Evolutionary conservation across 106 monocot species (phyloP).

Genomic region (Dendrobium chrysotoxum): DNA sequence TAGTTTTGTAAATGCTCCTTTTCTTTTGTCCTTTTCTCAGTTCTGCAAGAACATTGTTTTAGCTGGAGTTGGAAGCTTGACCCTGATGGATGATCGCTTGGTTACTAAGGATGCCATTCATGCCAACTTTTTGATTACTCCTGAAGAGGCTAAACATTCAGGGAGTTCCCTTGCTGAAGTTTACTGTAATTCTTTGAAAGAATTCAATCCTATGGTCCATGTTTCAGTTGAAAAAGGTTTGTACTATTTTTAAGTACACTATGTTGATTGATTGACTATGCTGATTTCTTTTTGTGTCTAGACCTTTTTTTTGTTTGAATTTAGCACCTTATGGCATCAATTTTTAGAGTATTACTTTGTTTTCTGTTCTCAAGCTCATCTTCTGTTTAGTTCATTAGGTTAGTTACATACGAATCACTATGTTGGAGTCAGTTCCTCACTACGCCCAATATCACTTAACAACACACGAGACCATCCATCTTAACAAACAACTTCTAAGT

Average conservation of each 20-base stretch:
- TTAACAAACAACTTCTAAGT: no score
- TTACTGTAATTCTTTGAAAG: slow-evolving; percentile 67
- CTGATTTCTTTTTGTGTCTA: neutral
- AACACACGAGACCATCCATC: no score
- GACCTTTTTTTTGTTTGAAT: neutral
- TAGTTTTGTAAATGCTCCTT: neutral
- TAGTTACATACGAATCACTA: no score
- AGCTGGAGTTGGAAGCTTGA: slow-evolving; percentile 78
- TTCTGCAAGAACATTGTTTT: slow-evolving; percentile 92
- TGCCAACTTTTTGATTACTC: slow-evolving; percentile 67
- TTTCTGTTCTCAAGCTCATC: no score
- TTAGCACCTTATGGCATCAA: neutral
- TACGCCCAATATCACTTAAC: no score
- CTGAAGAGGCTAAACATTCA: slow-evolving; percentile 24
- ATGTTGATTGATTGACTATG: neutral
- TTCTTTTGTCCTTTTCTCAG: slow-evolving; percentile 23
- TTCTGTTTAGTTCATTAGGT: no score
- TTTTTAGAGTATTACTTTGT: neutral
- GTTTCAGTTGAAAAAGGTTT: slow-evolving; percentile 71
- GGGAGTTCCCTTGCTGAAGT: slow-evolving; percentile 54
- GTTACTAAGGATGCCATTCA: slow-evolving; percentile 51
- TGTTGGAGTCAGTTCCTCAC: no score
- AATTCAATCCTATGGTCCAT: slow-evolving; percentile 89
- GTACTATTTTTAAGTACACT: neutral
- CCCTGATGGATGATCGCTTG: slow-evolving; percentile 62